Conservation (phyloP, 2,329 filamentous ascomycete genomes). For the Fusarium papillatum region DNA sequence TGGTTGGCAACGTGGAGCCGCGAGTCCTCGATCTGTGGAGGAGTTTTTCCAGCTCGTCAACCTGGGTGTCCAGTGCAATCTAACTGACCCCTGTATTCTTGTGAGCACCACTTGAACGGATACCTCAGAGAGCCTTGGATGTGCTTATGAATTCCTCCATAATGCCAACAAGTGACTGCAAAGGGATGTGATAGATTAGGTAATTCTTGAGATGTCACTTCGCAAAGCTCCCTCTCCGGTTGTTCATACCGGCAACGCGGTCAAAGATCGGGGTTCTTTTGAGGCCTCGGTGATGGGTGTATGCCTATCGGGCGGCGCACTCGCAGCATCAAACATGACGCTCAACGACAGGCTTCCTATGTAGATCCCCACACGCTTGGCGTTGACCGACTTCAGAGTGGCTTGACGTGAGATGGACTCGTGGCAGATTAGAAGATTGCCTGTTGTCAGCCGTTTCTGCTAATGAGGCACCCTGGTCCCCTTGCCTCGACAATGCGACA, state of each 20-base stretch:
- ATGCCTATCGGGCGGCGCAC: slow-evolving; percentile 24
- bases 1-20: slow-evolving; percentile 28
- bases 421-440: slow-evolving; percentile 7
- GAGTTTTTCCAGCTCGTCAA: slow-evolving; percentile 5
- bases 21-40: slow-evolving; percentile 31
- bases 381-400: slow-evolving; percentile 22
- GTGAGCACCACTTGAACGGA: neutral
- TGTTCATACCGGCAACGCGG: neutral
- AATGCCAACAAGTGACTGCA: neutral
- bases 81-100: neutral
- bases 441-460: slow-evolving; percentile 7
- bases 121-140: neutral
- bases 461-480: neutral
- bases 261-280: neutral
- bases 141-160: neutral
- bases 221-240: neutral
- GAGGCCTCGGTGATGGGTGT: slow-evolving; percentile 19
- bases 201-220: neutral
- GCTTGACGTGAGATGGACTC: slow-evolving; percentile 18
- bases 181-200: slow-evolving; percentile 1
- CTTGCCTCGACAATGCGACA: neutral
- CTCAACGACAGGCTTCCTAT: slow-evolving; percentile 12
- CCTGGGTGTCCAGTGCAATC: slow-evolving; percentile 1
- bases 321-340: slow-evolving; percentile 13
- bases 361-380: slow-evolving; percentile 27